Percentiles rank a stretch among this genome's conserved stretches.
phyloP scores from a whole-genome alignment of 805 yeast species.

The Suhomyces canberraensis region DNA sequence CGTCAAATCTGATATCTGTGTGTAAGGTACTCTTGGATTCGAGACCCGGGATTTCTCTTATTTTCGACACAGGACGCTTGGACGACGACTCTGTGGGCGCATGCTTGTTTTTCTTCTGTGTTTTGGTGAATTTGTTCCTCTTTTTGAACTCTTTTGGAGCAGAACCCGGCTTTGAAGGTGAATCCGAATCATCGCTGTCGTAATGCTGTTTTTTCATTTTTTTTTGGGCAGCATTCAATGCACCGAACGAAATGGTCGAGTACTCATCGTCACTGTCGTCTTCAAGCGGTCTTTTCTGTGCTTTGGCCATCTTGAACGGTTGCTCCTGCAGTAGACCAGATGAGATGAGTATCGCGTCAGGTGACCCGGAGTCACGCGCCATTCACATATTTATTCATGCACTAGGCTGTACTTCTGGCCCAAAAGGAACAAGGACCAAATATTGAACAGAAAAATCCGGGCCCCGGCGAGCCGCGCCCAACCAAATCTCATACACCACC shows the following conservation, averaged over 20 bases:
- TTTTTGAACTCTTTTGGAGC: neutral
- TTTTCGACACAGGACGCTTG: slow-evolving; percentile 62
- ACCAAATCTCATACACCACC: too few species aligned
- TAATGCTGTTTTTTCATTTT: slow-evolving; percentile 3
- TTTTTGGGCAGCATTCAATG: slow-evolving; percentile 58
- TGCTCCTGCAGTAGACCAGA: neutral
- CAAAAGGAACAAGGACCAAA: too few species aligned
- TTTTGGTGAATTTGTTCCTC: neutral
- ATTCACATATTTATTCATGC: too few species aligned
- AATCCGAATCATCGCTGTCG: slow-evolving; percentile 17
- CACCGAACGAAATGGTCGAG: slow-evolving; percentile 59
- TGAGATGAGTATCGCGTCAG: neutral
- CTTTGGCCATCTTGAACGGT: neutral
- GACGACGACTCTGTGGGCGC: slow-evolving; percentile 84
- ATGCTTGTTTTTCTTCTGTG: slow-evolving; percentile 56
- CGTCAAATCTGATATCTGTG: slow-evolving; percentile 85
- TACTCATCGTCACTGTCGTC: slow-evolving; percentile 42
- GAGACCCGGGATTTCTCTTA: slow-evolving; percentile 75
- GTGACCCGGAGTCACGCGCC: too few species aligned
- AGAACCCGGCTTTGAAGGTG: slow-evolving; percentile 8
- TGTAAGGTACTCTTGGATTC: slow-evolving; percentile 46
- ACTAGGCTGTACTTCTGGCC: too few species aligned
- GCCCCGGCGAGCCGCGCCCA: too few species aligned
- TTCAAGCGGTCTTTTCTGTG: neutral
- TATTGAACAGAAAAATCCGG: too few species aligned